Conservation (phyloP, 2,329 filamentous ascomycete species). For the Xylaria sp. region DNA sequence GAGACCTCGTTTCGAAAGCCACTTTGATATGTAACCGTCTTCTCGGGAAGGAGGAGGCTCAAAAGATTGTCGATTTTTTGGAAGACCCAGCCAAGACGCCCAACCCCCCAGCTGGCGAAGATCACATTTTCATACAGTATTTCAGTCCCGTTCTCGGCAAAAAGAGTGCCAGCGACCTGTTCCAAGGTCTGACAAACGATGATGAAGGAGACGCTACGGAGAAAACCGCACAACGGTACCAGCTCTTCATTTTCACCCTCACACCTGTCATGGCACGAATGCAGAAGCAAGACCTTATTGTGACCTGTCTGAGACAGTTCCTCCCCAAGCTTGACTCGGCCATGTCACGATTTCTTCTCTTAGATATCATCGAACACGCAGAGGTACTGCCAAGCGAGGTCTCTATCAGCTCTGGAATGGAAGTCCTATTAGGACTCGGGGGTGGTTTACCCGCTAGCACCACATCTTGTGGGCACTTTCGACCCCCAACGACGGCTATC, state of each 20-base stretch:
- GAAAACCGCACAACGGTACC: not conserved
- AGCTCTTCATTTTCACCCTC: not conserved
- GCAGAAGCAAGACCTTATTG: not conserved
- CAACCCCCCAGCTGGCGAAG: not conserved
- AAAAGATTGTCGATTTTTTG: not conserved
- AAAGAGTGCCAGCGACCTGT: no score
- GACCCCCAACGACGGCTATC: not conserved
- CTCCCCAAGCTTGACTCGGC: not conserved
- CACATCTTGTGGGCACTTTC: not conserved
- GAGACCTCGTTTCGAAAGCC: not conserved
- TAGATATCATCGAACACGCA: not conserved
- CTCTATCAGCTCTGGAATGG: not conserved
- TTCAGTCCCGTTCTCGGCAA: no score
- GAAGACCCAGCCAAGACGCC: not conserved
- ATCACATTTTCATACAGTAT: not conserved
- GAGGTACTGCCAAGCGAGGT: not conserved
- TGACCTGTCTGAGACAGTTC: not conserved
- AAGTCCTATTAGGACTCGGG: not conserved
- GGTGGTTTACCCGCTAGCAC: not conserved
- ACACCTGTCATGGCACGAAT: not conserved
- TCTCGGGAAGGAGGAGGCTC: not conserved
- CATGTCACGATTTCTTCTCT: not conserved
- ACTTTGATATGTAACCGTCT: not conserved
- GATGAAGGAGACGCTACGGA: not conserved
- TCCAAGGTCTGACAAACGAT: not conserved